Conservation (phyloP, 176 grass and related monocot genomes). For the Alloteropsis semialata region DNA sequence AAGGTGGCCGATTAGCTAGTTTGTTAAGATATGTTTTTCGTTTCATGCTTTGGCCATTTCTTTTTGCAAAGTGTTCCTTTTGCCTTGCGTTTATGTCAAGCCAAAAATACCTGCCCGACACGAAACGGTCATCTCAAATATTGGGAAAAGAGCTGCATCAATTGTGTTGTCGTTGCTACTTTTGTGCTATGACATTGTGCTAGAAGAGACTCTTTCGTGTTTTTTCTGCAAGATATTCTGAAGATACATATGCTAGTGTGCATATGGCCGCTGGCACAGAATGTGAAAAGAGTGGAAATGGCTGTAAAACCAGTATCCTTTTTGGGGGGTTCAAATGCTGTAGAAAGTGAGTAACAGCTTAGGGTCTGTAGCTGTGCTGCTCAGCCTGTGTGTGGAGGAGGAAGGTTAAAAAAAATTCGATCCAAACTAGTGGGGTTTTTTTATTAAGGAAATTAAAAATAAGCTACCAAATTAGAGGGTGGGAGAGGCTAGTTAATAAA, state of each 20-base stretch:
- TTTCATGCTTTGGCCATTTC: constrained; percentile 16
- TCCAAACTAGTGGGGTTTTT: too few species aligned
- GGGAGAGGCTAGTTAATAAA: too few species aligned
- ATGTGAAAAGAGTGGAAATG: neutral
- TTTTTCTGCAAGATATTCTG: neutral
- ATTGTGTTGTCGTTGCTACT: neutral
- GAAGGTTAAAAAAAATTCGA: neutral
- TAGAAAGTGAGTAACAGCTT: neutral
- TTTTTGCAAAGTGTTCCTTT: neutral
- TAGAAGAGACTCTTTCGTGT: neutral
- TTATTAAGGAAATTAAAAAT: too few species aligned
- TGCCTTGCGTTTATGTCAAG: neutral
- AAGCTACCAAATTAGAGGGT: too few species aligned
- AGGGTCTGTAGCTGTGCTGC: neutral
- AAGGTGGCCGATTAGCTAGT: constrained; percentile 36
- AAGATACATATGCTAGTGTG: neutral
- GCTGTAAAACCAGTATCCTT: neutral
- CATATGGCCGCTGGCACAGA: neutral
- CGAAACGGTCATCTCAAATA: constrained; percentile 4
- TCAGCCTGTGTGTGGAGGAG: neutral
- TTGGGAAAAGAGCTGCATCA: neutral
- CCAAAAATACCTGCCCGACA: neutral
- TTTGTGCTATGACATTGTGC: neutral
- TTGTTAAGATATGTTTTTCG: constrained; percentile 39
- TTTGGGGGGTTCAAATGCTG: neutral